Base-by-base conservation (phyloP, 352 stramenopile species). In the Pythium coloratum region DNA sequence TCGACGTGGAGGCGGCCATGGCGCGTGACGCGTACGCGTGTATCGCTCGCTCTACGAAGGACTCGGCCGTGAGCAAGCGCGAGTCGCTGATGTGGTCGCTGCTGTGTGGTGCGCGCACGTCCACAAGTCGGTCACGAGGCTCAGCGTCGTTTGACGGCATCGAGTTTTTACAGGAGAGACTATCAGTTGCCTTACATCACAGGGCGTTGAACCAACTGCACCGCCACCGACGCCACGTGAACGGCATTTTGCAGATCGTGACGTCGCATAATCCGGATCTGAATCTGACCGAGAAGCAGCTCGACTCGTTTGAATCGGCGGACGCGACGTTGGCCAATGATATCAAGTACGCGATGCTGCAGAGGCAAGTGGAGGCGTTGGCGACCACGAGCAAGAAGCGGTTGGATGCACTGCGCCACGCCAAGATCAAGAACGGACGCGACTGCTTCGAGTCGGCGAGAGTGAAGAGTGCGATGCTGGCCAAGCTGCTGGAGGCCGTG, bases 231-330 rank as follows among this genome's bases (percentile, higher is more conserved):
- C 84, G 86, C 0, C 85, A 95, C 51, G 77, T 94, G 32, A 68
- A 77, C 46, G 81, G 87, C 6, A 90, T 95, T 54, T 76, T 94
- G 33, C 79, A 95, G 73, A 93, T 94, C 38, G 81, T 94, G 55
- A 88, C 74, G 12, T 86, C 77, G 51, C 87, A 94, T 58, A 91
- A 92, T 57, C 83, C 84, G 1, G 87, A 95, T 56, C 61, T 94
- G 42, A 74, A 86, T 60, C 80, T 95, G 30, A 93, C 87, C 1
- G 84, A 92, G 62, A 81, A 87, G 54, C 85, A 95, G 58, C 76
- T 95, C 6, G 85, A 93, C 63, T 91, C 87, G 59, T 92, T 95
- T 34, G 84, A 93, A 59, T 76, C 69, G 13, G 80, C 81, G 4
- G 74, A 88, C 38, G 76, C 76, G 1, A 91, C 93, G 82, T 70